Evolutionary conservation across 1,284 basidiomycete species (phyloP).

Genomic region (Sporisorium exsertum): DNA sequence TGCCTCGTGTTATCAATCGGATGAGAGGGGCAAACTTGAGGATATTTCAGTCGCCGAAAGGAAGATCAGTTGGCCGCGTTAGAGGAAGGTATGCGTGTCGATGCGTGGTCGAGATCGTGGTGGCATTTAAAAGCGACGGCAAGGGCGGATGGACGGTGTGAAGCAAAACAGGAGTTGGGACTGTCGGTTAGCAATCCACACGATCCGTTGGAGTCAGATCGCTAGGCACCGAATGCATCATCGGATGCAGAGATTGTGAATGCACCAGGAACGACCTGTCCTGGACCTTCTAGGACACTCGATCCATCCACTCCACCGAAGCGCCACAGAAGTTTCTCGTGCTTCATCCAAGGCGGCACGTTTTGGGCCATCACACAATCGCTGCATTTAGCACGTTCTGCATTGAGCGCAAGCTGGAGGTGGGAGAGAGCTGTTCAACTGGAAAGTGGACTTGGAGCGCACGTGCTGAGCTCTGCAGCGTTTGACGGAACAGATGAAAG

Average conservation of each 20-base stretch:
- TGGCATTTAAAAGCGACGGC: not conserved
- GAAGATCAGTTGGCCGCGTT: not conserved
- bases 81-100: not conserved
- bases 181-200: not conserved
- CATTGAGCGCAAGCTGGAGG: not conserved
- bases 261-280: not conserved
- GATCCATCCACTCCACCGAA: too few species aligned
- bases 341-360: not conserved
- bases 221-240: not conserved
- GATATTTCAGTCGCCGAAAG: not conserved
- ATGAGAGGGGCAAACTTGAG: not conserved
- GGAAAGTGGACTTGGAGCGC: too few species aligned
- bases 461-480: not conserved
- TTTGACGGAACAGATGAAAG: not conserved
- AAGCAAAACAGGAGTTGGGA: not conserved
- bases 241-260: not conserved
- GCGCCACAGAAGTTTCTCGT: too few species aligned
- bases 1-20: too few species aligned
- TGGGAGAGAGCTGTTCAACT: too few species aligned
- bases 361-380: not conserved
- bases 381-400: not conserved
- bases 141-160: not conserved
- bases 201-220: not conserved
- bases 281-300: too few species aligned
- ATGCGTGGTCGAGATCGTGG: not conserved